Evolutionary conservation across 768 basidiomycete genomes (phyloP), one percentile per base, ranked within the genome.

Genomic region (Auricularia heimuer): DNA sequence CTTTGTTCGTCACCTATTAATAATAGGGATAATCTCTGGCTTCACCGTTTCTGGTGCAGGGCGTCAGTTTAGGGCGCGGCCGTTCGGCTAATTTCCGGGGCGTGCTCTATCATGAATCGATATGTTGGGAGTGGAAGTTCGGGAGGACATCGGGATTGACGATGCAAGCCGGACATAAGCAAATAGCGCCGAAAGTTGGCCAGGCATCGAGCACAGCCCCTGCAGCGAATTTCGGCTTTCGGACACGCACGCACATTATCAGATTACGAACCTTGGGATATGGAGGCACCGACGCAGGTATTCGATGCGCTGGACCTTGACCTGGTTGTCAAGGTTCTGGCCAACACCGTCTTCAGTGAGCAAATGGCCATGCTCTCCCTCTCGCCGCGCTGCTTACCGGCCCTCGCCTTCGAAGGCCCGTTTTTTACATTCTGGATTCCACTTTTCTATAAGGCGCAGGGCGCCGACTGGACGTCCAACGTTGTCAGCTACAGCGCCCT

Each of bases 371-470:
- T 58, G 54, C 18, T 54, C 60, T 18, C 42, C 54, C 45, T 3
- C 7, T 63, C 35, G 18, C 60, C n/a, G 34, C 4, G 14, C 44
- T 21, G 21, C 44, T 61, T 58, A 54, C 45, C 42, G 39, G 3
- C 35, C 36, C 58, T 21, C 36, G 24, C 33, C 69, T 29, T 29
- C 29, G 29, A 29, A 92, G 91, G 90, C 68, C 92, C 94, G 18
- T 89, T 92, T 79, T 95, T 96, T 77, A 78, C 88, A 10, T 82
- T 82, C 74, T 86, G 94, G 67, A 78, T 95, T 66, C 91, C 92
- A 1, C 71, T 92, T 29, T 90, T 93, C 73, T 88, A 85, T 71
- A 75, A 85, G 64, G 90, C 90, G 69, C 89, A 91, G 70, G 86
- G 2, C 45, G 78, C 78, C 47, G 80, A 79, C 39, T 71, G 78